Conservation (phyloP, 768 basidiomycete genomes). For the Mycena maculata region DNA sequence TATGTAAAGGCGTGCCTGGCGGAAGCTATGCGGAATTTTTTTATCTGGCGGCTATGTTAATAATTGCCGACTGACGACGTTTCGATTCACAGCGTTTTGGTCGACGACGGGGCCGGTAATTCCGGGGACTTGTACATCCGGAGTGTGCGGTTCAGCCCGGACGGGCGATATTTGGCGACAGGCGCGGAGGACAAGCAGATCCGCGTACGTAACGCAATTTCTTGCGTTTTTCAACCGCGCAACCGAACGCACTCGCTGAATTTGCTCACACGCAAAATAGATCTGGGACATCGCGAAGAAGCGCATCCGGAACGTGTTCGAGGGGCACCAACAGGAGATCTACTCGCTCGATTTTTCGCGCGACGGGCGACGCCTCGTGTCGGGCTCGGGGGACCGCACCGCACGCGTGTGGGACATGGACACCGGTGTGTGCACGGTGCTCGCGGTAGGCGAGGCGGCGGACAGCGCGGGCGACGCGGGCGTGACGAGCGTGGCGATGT, state of each 20-base stretch:
- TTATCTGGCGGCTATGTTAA: too few species aligned
- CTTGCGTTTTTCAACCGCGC: not conserved
- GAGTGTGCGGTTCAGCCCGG: constrained; percentile 94
- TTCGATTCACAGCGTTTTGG: constrained; percentile 65
- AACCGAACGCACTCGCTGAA: not conserved
- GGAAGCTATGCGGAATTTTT: too few species aligned
- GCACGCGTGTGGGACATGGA: constrained; percentile 48
- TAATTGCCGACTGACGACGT: not conserved
- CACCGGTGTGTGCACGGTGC: constrained; percentile 28
- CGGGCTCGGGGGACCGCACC: constrained; percentile 71
- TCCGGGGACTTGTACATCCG: constrained; percentile 91
- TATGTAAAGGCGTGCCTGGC: too few species aligned
- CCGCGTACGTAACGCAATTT: constrained; percentile 63
- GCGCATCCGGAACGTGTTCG: constrained; percentile 77
- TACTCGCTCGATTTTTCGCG: constrained; percentile 91
- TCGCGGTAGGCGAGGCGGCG: constrained; percentile 31
- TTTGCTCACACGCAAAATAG: constrained; percentile 49
- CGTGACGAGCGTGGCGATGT: constrained; percentile 71
- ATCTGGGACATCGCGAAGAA: constrained; percentile 91
- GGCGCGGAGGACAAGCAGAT: constrained; percentile 96
- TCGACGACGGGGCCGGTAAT: constrained; percentile 80
- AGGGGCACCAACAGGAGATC: constrained; percentile 91
- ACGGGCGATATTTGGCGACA: constrained; percentile 92
- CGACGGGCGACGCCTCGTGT: constrained; percentile 83
- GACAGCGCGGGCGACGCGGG: constrained; percentile 51